Conservation (phyloP, 805 yeast species). For the Candida maesae region DNA sequence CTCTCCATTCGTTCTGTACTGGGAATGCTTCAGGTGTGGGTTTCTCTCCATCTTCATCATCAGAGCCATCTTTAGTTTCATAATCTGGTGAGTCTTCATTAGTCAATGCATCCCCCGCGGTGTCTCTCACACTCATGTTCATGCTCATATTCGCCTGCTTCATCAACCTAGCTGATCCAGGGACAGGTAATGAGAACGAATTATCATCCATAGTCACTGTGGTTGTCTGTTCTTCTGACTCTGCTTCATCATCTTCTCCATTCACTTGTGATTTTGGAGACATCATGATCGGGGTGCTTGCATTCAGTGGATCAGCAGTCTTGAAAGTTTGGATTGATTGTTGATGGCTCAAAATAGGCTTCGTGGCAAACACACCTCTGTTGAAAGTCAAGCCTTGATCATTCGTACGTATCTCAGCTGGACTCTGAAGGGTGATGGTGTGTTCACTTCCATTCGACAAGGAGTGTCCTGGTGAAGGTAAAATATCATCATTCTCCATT, state of each 20-base stretch:
- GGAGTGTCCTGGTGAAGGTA: too few species aligned
- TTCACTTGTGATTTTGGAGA: constrained; percentile 2
- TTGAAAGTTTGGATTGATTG: constrained; percentile 15
- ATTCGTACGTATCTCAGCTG: neutral
- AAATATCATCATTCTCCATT: too few species aligned
- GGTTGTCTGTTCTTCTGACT: too few species aligned
- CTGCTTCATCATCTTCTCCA: constrained; percentile 2
- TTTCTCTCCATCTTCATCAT: neutral
- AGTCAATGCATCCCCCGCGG: neutral
- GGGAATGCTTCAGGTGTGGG: constrained; percentile 11
- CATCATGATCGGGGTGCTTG: constrained; percentile 22
- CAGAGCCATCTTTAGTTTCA: neutral
- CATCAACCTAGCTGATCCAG: constrained; percentile 23
- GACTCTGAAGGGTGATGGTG: neutral
- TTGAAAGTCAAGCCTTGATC: constrained; percentile 14
- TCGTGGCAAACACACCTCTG: constrained; percentile 9
- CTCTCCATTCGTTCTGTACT: constrained; percentile 7
- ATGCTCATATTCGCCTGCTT: too few species aligned
- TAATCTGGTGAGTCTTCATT: neutral
- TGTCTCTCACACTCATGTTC: neutral
- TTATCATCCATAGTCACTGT: constrained; percentile 35
- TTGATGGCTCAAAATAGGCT: constrained; percentile 18
- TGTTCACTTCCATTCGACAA: too few species aligned
- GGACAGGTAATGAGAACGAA: constrained; percentile 49
- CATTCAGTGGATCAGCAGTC: constrained; percentile 9